These are phyloP conservation scores for Moricandia arvensis DNA, from an alignment of 345 rosid genomes.

Conservation along the genomic window DNA sequence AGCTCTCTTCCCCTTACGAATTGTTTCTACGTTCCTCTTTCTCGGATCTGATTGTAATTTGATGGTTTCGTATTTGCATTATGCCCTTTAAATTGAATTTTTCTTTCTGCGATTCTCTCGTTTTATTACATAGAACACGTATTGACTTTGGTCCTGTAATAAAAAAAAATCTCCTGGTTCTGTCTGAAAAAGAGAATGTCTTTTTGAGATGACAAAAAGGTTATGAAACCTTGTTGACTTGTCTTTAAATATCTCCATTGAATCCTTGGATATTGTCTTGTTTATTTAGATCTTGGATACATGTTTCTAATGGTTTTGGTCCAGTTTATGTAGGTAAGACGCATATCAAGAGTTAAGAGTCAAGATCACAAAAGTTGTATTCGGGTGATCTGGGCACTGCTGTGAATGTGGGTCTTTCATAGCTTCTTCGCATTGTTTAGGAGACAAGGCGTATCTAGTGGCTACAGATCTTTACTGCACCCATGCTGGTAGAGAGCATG, in stretches of 20 bases:
- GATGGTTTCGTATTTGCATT: neutral
- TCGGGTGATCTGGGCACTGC: constrained; percentile 39
- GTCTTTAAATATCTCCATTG: neutral
- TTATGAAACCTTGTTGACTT: constrained; percentile 25
- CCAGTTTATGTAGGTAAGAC: constrained; percentile 39
- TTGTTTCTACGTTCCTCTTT: too few species aligned
- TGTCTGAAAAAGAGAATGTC: neutral
- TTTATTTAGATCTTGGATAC: neutral
- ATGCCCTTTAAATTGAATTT: neutral
- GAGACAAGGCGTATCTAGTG: constrained; percentile 11
- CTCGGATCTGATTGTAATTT: constrained; percentile 25
- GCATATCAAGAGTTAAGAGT: constrained; percentile 33
- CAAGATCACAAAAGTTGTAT: constrained; percentile 27
- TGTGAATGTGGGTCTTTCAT: neutral
- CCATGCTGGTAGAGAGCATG: constrained; percentile 99
- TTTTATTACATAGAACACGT: neutral
- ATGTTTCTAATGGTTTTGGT: neutral
- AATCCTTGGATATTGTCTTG: neutral
- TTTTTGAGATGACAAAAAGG: neutral
- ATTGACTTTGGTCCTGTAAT: constrained; percentile 3
- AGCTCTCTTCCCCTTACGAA: constrained; percentile 35
- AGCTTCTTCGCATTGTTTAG: neutral
- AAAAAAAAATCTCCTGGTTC: constrained; percentile 2
- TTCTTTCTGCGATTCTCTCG: neutral
- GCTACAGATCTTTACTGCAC: constrained; percentile 61